Percentiles rank a stretch among this genome's conserved stretches.
These are phyloP conservation scores for Pelargonium australe DNA, from an alignment of 441 rosid genomes.

Conservation along the genomic window DNA sequence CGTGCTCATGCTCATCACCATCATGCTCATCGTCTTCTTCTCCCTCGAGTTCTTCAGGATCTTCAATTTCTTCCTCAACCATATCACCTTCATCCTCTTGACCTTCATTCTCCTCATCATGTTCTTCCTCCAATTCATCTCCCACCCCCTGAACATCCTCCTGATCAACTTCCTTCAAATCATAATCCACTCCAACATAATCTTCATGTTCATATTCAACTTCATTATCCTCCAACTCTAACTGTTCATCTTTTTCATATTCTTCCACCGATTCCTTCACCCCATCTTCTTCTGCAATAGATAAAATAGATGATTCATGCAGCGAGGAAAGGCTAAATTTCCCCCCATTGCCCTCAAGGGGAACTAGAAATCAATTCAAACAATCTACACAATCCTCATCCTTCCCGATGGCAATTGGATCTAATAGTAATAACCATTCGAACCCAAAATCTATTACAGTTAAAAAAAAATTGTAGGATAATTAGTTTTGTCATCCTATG, in stretches of 20 bases:
- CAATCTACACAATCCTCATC: slow-evolving; percentile 1
- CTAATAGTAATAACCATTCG: background rate
- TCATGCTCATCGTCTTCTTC: slow-evolving; percentile 60
- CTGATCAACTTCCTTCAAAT: slow-evolving; percentile 66
- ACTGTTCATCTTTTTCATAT: slow-evolving; percentile 72
- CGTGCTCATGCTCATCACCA: slow-evolving; percentile 29
- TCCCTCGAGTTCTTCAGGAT: slow-evolving; percentile 55
- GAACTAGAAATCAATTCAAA: background rate
- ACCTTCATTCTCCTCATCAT: slow-evolving; percentile 61
- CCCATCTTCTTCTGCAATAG: slow-evolving; percentile 64
- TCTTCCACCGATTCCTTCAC: slow-evolving; percentile 66
- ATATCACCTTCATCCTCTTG: slow-evolving; percentile 69
- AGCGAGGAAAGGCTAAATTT: slow-evolving; percentile 29
- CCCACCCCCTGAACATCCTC: slow-evolving; percentile 47
- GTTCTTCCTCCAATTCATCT: slow-evolving; percentile 55
- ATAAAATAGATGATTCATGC: slow-evolving; percentile 38
- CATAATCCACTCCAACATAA: slow-evolving; percentile 58
- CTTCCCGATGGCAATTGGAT: background rate
- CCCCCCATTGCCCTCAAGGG: slow-evolving; percentile 14
- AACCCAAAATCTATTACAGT: background rate
- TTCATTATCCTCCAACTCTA: slow-evolving; percentile 92
- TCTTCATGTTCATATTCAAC: slow-evolving; percentile 78
- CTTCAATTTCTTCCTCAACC: slow-evolving; percentile 65
- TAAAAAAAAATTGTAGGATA: background rate
- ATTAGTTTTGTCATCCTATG: background rate